A percentile compares a stretch with the other conserved stretches of the same genome.
Conservation (phyloP, 352 stramenopile species). For the Phytophthora pseudosyringae region DNA sequence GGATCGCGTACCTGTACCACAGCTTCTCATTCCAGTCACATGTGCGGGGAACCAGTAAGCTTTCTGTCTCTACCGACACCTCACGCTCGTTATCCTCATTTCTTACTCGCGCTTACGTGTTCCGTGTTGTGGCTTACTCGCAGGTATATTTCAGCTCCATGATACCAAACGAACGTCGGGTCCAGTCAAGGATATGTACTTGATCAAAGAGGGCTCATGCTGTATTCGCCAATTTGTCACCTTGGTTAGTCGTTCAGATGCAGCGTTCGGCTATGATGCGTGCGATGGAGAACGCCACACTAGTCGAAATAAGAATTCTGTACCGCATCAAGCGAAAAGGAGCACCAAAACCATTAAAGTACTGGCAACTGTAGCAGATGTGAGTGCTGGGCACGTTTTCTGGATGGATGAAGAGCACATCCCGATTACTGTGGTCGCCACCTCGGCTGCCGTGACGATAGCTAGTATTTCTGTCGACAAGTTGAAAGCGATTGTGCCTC, state of each 20-base stretch:
- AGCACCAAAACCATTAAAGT: slow-evolving; percentile 31
- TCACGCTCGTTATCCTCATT: background rate
- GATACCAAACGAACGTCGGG: slow-evolving; percentile 9
- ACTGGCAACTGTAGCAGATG: slow-evolving; percentile 59
- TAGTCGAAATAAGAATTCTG: background rate
- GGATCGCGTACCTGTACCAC: slow-evolving; percentile 64
- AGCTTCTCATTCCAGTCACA: slow-evolving; percentile 53
- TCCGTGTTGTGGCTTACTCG: background rate
- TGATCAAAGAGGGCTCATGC: slow-evolving; percentile 64
- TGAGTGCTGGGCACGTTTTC: slow-evolving; percentile 57
- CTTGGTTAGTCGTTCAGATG: background rate
- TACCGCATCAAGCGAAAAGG: background rate
- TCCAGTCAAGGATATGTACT: slow-evolving; percentile 35
- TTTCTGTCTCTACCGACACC: background rate
- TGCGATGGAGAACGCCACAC: slow-evolving; percentile 4
- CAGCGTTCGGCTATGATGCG: background rate
- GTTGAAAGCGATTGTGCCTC: slow-evolving; percentile 53
- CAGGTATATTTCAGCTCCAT: slow-evolving; percentile 50
- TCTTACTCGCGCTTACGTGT: background rate
- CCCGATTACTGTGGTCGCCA: slow-evolving; percentile 54
- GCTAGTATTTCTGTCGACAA: slow-evolving; percentile 55
- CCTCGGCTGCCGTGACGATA: slow-evolving; percentile 53
- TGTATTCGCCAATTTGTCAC: slow-evolving; percentile 48
- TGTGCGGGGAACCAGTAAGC: slow-evolving; percentile 52
- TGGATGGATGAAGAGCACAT: slow-evolving; percentile 46